phyloP scores from a whole-genome alignment of 2,329 filamentous ascomycete genomes.

The Cyclaneusma minus region DNA sequence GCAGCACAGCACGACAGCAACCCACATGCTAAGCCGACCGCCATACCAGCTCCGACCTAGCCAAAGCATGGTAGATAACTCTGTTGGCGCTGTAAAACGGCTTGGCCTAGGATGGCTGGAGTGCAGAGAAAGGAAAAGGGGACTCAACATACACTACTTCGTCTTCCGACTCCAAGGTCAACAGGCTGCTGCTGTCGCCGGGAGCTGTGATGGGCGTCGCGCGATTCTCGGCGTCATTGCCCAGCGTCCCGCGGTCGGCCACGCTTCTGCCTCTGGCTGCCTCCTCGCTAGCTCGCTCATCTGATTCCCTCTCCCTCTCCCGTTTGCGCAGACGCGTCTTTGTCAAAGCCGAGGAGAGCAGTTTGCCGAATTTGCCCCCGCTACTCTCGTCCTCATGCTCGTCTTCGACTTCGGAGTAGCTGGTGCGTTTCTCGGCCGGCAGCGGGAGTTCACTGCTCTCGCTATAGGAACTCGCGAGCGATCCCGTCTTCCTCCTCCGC shows the following conservation, averaged over 20 bases:
- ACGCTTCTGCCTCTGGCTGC: constrained; percentile 18
- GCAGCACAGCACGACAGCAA: no score
- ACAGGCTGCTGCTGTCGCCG: constrained; percentile 14
- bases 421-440: constrained; percentile 13
- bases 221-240: constrained; percentile 10
- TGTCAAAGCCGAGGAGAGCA: constrained; percentile 35
- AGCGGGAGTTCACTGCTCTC: constrained; percentile 10
- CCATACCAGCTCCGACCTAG: no score
- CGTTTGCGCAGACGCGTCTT: constrained; percentile 32
- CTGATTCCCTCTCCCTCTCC: constrained; percentile 28
- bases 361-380: constrained; percentile 28
- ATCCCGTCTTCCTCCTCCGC: no score
- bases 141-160: constrained; percentile 17
- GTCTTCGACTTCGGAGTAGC: constrained; percentile 3
- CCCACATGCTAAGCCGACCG: no score
- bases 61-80: no score
- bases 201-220: constrained; percentile 4
- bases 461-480: constrained; percentile 10
- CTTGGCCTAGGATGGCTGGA: no score
- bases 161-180: constrained; percentile 18
- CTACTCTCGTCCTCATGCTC: constrained; percentile 9
- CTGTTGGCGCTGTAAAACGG: no score
- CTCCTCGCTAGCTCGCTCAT: constrained; percentile 18
- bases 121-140: constrained; percentile 7
- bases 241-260: constrained; percentile 17